Evolutionary conservation across 2,329 filamentous ascomycete species (phyloP).

Genomic region (Rutstroemia sp.): DNA sequence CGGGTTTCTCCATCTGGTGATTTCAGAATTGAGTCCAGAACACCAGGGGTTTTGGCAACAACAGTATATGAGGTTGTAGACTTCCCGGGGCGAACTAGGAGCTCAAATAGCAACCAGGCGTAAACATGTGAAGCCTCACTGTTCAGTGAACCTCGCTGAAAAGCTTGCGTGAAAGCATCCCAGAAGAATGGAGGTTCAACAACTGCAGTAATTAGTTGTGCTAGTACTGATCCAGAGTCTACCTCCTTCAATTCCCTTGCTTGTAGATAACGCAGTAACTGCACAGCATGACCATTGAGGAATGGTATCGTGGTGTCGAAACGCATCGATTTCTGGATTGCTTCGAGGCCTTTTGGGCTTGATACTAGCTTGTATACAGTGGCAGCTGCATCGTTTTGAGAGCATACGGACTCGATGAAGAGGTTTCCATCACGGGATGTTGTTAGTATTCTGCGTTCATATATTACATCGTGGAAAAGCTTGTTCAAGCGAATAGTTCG

Average conservation of each 20-base stretch:
- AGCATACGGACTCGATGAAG: slow-evolving; percentile 42
- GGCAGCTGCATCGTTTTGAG: slow-evolving; percentile 33
- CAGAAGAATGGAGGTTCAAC: slow-evolving; percentile 46
- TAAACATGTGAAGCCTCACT: slow-evolving; percentile 28
- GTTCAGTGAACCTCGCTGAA: slow-evolving; percentile 24
- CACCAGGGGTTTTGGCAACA: slow-evolving; percentile 24
- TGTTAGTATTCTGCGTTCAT: slow-evolving; percentile 33
- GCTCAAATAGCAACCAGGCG: slow-evolving; percentile 37
- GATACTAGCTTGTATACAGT: slow-evolving; percentile 36
- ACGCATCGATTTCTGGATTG: slow-evolving; percentile 36
- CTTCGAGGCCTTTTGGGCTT: slow-evolving; percentile 28
- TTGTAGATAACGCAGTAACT: slow-evolving; percentile 32
- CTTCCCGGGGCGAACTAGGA: slow-evolving; percentile 33
- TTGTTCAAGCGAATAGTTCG: slow-evolving; percentile 28
- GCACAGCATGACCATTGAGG: slow-evolving; percentile 33
- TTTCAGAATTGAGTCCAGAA: slow-evolving; percentile 21
- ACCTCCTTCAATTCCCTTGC: slow-evolving; percentile 18
- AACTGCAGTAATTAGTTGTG: slow-evolving; percentile 38
- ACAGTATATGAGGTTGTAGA: slow-evolving; percentile 19
- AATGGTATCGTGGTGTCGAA: slow-evolving; percentile 37
- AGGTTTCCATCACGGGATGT: slow-evolving; percentile 34
- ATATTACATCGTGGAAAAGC: slow-evolving; percentile 34
- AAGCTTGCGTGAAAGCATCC: slow-evolving; percentile 30
- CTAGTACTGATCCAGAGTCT: slow-evolving; percentile 30
- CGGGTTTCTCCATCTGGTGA: slow-evolving; percentile 24